These are phyloP conservation scores for Amyloporia xantha DNA, from an alignment of 768 basidiomycete genomes.

Conservation along the genomic window DNA sequence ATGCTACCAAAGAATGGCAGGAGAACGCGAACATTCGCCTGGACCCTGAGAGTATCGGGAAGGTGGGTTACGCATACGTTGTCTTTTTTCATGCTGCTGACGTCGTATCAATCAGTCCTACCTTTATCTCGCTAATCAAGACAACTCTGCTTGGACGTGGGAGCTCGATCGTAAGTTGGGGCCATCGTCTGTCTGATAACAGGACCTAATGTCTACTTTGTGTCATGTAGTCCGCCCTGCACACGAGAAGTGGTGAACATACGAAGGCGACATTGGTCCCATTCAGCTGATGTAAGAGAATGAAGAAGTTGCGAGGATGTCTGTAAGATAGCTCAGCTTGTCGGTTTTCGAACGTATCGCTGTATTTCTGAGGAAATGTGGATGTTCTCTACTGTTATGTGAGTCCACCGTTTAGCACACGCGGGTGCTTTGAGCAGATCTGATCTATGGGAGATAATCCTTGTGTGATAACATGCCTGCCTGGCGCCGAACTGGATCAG, in stretches of 20 bases:
- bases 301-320: too few relatives aligned
- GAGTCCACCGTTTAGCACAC: too few relatives aligned
- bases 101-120: slow-evolving; percentile 41
- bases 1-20: slow-evolving; percentile 29
- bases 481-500: too few relatives aligned
- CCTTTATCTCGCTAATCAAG: slow-evolving; percentile 59
- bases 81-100: background rate
- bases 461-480: too few relatives aligned
- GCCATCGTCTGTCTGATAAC: background rate
- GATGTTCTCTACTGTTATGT: too few relatives aligned
- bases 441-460: too few relatives aligned
- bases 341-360: too few relatives aligned
- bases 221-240: slow-evolving; percentile 38
- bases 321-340: too few relatives aligned
- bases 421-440: too few relatives aligned
- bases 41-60: slow-evolving; percentile 62
- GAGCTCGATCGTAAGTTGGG: slow-evolving; percentile 70
- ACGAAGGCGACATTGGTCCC: background rate
- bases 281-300: background rate
- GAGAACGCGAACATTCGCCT: slow-evolving; percentile 43
- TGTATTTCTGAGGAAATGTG: too few relatives aligned
- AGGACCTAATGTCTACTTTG: background rate
- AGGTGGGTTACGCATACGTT: slow-evolving; percentile 42
- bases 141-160: slow-evolving; percentile 71
- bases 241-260: slow-evolving; percentile 42